These are phyloP conservation scores for Talaromyces funiculosus DNA, from an alignment of 2,329 filamentous ascomycete species.

Conservation along the genomic window DNA sequence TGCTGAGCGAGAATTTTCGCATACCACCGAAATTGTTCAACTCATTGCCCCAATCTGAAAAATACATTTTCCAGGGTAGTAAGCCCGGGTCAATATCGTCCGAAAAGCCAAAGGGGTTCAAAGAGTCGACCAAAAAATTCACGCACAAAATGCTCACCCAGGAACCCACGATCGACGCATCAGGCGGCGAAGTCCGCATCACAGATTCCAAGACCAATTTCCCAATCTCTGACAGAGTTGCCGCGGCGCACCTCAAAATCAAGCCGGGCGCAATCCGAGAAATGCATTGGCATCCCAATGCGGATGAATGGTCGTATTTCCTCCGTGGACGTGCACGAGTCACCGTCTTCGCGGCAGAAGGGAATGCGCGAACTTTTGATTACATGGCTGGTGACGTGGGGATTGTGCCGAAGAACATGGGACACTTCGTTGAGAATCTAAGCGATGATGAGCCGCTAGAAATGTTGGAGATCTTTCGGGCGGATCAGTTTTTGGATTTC, in stretches of 20 bases:
- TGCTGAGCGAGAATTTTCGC: conserved; percentile 69
- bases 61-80: conserved; percentile 70
- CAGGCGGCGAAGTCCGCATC: conserved; percentile 65
- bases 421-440: conserved; percentile 73
- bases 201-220: conserved; percentile 65
- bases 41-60: conserved; percentile 58
- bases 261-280: conserved; percentile 65
- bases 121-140: conserved; percentile 64
- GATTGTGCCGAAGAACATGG: conserved; percentile 69
- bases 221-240: conserved; percentile 64
- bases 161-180: conserved; percentile 52
- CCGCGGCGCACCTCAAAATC: conserved; percentile 64
- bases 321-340: conserved; percentile 64
- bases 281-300: conserved; percentile 77
- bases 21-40: conserved; percentile 62
- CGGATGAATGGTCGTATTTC: conserved; percentile 76
- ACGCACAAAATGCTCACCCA: conserved; percentile 65
- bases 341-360: conserved; percentile 68
- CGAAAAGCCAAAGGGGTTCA: conserved; percentile 58
- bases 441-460: conserved; percentile 65
- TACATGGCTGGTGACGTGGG: conserved; percentile 69
- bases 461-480: conserved; percentile 67
- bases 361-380: conserved; percentile 66
- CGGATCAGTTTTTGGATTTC: conserved; percentile 66
- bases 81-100: conserved; percentile 58